Base-by-base conservation (phyloP, 257 asterid genomes). In the Ocimum tenuiflorum region DNA sequence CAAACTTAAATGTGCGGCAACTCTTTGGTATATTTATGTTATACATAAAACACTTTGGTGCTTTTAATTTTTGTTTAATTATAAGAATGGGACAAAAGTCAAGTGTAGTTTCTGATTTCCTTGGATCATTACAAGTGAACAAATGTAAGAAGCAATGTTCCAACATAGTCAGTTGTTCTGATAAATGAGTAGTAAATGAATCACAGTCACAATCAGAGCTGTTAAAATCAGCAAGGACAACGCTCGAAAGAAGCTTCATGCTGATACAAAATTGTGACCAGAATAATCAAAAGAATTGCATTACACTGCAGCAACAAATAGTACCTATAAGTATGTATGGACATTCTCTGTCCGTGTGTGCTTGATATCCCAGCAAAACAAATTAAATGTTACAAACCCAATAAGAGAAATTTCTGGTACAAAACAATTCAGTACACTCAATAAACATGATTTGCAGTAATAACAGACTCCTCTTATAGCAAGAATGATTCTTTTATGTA, bases 401-500 rank as follows among this genome's bases (percentile, higher is more conserved):
- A 56, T 24, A 54, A 24, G 54, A 55, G 22, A 68, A n/a, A 42
- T 45, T 60, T 35, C 23, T 14, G 17, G 17, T 18, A 10, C 13
- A 56, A 8, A 24, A 14, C 23, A 45, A 11, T 58, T 33, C 36
- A 13, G 15, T 42, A 61, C 17, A 47, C 66, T 63, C 29, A 31
- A 51, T 7, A 35, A 55, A 50, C 68, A 71, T 20, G 61, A 45
- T 27, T 33, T 23, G 36, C 61, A 53, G 20, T 17, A 43, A 42
- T 43, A 65, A 7, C 65, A 11, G 39, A 35, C 65, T 45, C 59
- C 62, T 62, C 75, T 8, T 18, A 56, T 23, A 54, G 18, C 71
- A 60, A 29, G 31, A 39, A n/a, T 29, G 61, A 23, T 17, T 51
- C 17, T 27, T 15, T n/a, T n/a, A n/a, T n/a, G n/a, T n/a, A n/a